Evolutionary conservation across 2,329 filamentous ascomycete genomes (phyloP).

Genomic region (Monilinia aucupariae): DNA sequence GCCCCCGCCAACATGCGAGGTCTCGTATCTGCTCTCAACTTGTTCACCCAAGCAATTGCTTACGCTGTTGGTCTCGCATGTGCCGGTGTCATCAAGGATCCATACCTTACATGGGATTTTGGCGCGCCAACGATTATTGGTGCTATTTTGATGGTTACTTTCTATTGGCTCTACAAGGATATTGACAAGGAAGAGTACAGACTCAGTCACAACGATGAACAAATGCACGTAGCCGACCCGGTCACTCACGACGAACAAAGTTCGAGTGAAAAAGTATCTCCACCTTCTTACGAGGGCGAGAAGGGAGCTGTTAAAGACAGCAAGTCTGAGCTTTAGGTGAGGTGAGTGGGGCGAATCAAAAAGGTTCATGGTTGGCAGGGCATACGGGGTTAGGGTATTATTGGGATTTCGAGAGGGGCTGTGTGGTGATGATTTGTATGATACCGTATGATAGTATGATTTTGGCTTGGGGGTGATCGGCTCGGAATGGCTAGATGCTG

Average conservation of each 20-base stretch:
- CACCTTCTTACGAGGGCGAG: conserved; percentile 5
- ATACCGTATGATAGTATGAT: conserved; percentile 12
- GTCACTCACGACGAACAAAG: background rate
- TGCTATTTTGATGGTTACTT: conserved; percentile 40
- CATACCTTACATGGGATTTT: conserved; percentile 47
- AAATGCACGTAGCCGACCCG: conserved; percentile 2
- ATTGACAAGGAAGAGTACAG: conserved; percentile 44
- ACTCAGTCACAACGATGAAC: conserved; percentile 36
- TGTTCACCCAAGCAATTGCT: conserved; percentile 44
- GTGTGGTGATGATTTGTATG: conserved; percentile 11
- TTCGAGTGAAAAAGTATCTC: background rate
- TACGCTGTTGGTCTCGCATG: conserved; percentile 43
- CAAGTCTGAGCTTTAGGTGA: background rate
- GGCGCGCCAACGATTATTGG: conserved; percentile 45
- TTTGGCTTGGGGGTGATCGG: background rate
- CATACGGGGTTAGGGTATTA: background rate
- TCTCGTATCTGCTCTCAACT: conserved; percentile 46
- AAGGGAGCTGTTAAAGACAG: background rate
- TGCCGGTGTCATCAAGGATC: conserved; percentile 44
- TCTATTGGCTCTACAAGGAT: conserved; percentile 45
- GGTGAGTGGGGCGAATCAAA: too few species aligned
- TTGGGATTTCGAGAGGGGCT: background rate
- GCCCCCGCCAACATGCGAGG: conserved; percentile 48
- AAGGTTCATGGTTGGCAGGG: background rate
- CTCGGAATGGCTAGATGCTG: conserved; percentile 9